Percentiles rank a stretch among this genome's conserved stretches.
Conservation (phyloP, 2,329 filamentous ascomycete species). For the Epichloe gansuensis region DNA sequence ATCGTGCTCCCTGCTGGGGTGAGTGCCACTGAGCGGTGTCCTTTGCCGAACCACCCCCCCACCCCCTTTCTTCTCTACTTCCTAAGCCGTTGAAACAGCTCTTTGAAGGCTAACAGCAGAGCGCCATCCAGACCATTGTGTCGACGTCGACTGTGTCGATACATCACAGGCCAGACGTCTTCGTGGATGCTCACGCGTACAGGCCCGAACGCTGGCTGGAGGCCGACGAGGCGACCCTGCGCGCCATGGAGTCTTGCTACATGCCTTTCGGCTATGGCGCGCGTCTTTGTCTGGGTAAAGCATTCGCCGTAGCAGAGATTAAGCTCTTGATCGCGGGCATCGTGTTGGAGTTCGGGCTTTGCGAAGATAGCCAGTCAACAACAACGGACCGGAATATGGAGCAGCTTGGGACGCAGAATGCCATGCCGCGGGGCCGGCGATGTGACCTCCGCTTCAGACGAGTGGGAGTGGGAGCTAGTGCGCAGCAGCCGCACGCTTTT, state of each 20-base stretch:
- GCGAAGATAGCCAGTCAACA: not conserved
- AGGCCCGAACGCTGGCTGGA: slow-evolving; percentile 5
- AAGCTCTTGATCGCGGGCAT: slow-evolving; percentile 3
- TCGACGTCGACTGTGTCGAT: slow-evolving; percentile 4
- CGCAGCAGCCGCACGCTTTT: no score
- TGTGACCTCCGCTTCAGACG: slow-evolving; percentile 2
- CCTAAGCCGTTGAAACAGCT: not conserved
- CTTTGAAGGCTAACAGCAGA: not conserved
- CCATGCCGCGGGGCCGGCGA: slow-evolving; percentile 2
- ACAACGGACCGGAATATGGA: slow-evolving; percentile 2
- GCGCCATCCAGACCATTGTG: slow-evolving; percentile 2
- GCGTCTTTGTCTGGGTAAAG: slow-evolving; percentile 4
- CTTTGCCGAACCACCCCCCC: not conserved
- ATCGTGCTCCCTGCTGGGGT: slow-evolving; percentile 2
- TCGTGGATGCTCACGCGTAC: not conserved
- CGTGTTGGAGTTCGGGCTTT: slow-evolving; percentile 1
- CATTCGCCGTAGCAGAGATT: slow-evolving; percentile 3
- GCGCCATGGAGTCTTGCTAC: slow-evolving; percentile 5
- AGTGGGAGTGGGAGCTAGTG: not conserved
- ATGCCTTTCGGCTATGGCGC: slow-evolving; percentile 5
- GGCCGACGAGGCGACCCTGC: slow-evolving; percentile 1
- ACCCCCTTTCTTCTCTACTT: no score
- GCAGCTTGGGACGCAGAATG: slow-evolving; percentile 5
- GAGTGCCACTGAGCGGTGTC: not conserved
- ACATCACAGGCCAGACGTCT: slow-evolving; percentile 2